These are phyloP conservation scores for Epichloe glyceriae DNA, from an alignment of 2,329 filamentous ascomycete species.

Conservation along the genomic window DNA sequence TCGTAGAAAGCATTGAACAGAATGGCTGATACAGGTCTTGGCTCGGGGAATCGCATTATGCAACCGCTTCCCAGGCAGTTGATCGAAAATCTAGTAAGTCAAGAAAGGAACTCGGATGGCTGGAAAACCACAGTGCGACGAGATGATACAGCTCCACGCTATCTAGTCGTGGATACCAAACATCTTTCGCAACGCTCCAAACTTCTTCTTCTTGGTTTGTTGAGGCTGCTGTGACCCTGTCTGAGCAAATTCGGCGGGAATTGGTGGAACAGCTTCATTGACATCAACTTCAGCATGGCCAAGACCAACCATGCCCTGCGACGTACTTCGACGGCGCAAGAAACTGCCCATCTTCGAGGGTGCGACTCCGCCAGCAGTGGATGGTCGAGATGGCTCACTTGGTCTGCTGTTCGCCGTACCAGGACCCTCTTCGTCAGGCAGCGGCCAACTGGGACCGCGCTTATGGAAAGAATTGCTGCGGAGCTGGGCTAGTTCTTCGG, in stretches of 20 bases:
- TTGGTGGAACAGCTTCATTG: conserved; percentile 5
- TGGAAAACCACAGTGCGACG: background rate
- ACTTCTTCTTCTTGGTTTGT: conserved; percentile 49
- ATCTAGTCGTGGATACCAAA: conserved; percentile 39
- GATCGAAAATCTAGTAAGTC: background rate
- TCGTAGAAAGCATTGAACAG: no score
- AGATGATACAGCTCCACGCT: conserved; percentile 6
- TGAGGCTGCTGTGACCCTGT: background rate
- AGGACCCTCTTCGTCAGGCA: conserved; percentile 18
- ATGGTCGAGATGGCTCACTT: conserved; percentile 18
- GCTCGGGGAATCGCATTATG: no score
- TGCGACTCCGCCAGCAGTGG: conserved; percentile 20
- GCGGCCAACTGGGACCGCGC: conserved; percentile 21
- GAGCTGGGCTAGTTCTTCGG: conserved; percentile 37
- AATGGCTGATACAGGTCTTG: background rate
- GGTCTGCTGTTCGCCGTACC: conserved; percentile 14
- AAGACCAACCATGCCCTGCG: conserved; percentile 17
- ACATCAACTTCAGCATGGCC: conserved; percentile 7
- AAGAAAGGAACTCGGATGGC: background rate
- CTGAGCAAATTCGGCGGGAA: background rate
- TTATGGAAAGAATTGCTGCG: conserved; percentile 22
- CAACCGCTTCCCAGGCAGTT: no score
- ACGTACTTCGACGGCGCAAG: conserved; percentile 25
- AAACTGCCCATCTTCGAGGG: conserved; percentile 16
- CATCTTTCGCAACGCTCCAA: conserved; percentile 50